Evolutionary conservation across 495 filamentous ascomycete genomes (phyloP), one percentile per base, ranked within the genome.

Genomic region (Terfezia boudieri): DNA sequence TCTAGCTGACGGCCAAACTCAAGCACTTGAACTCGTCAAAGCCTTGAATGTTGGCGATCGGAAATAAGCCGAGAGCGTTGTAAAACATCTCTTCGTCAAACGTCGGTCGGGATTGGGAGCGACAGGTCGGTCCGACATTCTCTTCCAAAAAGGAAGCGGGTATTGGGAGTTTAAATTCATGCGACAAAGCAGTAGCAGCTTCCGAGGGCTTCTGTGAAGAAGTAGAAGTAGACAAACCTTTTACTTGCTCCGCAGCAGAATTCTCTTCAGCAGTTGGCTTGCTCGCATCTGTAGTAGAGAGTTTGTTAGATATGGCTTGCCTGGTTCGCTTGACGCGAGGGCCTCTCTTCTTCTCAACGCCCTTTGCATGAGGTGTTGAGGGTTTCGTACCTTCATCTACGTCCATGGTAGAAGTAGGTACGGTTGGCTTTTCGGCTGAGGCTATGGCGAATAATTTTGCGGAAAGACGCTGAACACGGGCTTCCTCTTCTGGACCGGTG

Each of bases 381-480:
- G 12, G 4, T 14, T 46, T 46, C 41, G 41, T 51, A 51, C 49
- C 49, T 51, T 51, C 16, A 32, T 51, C 49, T 22, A 51, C 49
- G 3, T 51, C 49, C 49, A 51, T 51, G 49, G 49, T 22, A 51
- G 49, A 51, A 2, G 23, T 11, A 6, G 49, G 49, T 16, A 32
- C 16, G n/a, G 12, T 12, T 51, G 49, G 49, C n/a, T 60, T 61
- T 37, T n/a, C 20, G 26, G 57, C 53, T 22, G 35, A 56, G 16
- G 59, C 59, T 6, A 61, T 50, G 11, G 53, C 57, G 16, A 61
- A 57, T 9, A 61, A 37, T 8, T 54, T 61, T 37, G 56, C 50
- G 14, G 59, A 61, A 52, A 61, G 59, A 17, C 59, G 55, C 12
- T 58, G 56, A 51, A 56, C 32, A 22, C 59, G 59, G 23, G 57